A percentile compares a stretch with the other conserved stretches of the same genome.
Conservation (phyloP, 2,329 filamentous ascomycete genomes). For the Sclerotinia borealis region DNA sequence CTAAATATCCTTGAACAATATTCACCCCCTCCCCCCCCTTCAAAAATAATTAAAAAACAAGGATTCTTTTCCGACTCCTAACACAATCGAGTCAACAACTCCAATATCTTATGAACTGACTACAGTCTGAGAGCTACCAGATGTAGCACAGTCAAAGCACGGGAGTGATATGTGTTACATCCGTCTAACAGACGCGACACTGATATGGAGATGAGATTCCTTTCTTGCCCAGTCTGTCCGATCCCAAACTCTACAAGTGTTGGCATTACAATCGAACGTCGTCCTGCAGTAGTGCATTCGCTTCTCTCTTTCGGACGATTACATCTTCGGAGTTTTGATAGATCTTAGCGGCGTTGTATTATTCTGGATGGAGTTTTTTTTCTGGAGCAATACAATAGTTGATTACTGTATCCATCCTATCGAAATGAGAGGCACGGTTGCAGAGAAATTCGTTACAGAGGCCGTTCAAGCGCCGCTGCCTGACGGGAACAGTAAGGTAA, state of each 20-base stretch:
- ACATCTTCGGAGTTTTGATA: background rate
- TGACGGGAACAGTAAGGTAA: slow-evolving; percentile 8
- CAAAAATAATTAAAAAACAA: background rate
- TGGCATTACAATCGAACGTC: background rate
- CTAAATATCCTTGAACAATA: background rate
- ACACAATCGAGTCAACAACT: background rate
- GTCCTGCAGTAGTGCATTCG: background rate
- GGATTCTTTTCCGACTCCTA: background rate
- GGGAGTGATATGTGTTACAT: background rate
- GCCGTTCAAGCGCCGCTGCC: background rate
- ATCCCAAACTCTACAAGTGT: background rate
- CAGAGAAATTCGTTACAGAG: background rate
- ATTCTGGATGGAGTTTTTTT: background rate
- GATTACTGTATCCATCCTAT: background rate
- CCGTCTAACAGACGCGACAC: background rate
- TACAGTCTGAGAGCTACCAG: background rate
- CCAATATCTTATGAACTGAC: background rate
- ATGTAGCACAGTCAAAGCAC: background rate
- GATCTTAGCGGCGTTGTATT: background rate
- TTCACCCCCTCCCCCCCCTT: background rate
- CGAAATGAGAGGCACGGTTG: background rate
- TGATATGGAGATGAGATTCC: background rate
- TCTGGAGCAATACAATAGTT: background rate
- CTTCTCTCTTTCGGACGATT: background rate
- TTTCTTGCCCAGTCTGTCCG: background rate